Conservation (phyloP, 2,329 filamentous ascomycete species). For the Sclerotiophoma versabilis region DNA sequence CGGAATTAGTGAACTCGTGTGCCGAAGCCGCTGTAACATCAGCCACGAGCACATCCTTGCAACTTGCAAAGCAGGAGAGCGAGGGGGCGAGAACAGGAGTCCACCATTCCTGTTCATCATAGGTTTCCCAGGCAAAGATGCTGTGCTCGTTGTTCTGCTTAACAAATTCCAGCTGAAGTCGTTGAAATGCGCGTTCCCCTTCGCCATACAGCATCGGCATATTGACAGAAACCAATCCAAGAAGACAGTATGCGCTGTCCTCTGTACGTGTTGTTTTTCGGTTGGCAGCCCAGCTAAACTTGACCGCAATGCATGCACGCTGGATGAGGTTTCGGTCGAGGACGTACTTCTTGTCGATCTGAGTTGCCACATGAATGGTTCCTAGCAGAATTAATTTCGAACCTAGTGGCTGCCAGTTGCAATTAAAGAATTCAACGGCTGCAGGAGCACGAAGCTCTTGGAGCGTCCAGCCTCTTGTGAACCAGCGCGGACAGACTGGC, state of each 20-base stretch:
- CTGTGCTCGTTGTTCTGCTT: slow-evolving; percentile 1
- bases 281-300: slow-evolving; percentile 4
- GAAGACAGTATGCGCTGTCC: slow-evolving; percentile 37
- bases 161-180: slow-evolving; percentile 21
- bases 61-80: no score
- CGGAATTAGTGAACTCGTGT: no score
- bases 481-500: not conserved
- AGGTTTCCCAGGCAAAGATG: slow-evolving; percentile 5
- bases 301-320: not conserved
- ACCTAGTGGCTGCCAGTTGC: not conserved
- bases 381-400: not conserved
- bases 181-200: slow-evolving; percentile 22
- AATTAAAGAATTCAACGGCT: slow-evolving; percentile 9
- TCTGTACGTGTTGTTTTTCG: slow-evolving; percentile 20
- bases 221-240: slow-evolving; percentile 33
- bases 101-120: no score
- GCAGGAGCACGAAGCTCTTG: slow-evolving; percentile 5
- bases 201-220: slow-evolving; percentile 39
- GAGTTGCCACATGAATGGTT: not conserved
- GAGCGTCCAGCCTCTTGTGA: no score
- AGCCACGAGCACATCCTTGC: no score
- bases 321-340: not conserved
- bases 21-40: no score
- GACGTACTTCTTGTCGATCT: slow-evolving; percentile 1
- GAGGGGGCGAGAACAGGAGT: no score